phyloP scores from a whole-genome alignment of 345 rosid genomes.

The Orychophragmus violaceus region DNA sequence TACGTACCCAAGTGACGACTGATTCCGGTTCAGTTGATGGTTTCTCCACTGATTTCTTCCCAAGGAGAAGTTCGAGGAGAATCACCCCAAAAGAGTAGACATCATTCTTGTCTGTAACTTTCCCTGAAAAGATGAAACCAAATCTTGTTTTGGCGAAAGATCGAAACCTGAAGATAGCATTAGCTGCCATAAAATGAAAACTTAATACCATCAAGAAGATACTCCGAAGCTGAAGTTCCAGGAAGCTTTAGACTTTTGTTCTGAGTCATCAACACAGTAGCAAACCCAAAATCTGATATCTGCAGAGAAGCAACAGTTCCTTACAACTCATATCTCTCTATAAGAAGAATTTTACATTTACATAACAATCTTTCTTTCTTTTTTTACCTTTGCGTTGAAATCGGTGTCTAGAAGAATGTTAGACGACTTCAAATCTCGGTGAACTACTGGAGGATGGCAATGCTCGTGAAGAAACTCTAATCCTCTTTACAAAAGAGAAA shows the following conservation, averaged over 20 bases:
- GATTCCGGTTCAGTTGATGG: constrained; percentile 50
- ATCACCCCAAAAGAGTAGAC: constrained; percentile 90
- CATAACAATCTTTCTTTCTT: too few relatives aligned
- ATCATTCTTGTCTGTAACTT: constrained; percentile 84
- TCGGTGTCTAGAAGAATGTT: constrained; percentile 73
- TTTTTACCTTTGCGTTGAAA: constrained; percentile 85
- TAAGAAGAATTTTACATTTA: too few relatives aligned
- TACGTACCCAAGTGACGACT: constrained; percentile 75
- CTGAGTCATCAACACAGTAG: constrained; percentile 51
- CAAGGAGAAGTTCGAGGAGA: constrained; percentile 80
- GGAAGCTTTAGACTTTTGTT: constrained; percentile 49
- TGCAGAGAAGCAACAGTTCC: constrained; percentile 33
- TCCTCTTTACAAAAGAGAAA: constrained; percentile 54
- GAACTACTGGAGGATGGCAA: constrained; percentile 73
- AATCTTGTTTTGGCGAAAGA: too few relatives aligned
- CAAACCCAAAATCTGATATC: constrained; percentile 90
- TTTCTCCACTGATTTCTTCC: constrained; percentile 64
- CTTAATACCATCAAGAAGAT: constrained; percentile 85
- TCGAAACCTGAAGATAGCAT: too few relatives aligned
- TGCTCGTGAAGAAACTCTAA: constrained; percentile 91
- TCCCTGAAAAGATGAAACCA: constrained; percentile 54
- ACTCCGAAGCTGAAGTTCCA: constrained; percentile 76
- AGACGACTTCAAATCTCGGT: constrained; percentile 78
- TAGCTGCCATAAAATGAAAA: too few relatives aligned
- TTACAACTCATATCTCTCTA: too few relatives aligned